A percentile compares a stretch with the other conserved stretches of the same genome.
These are phyloP conservation scores for Cladosporium sp. DNA, from an alignment of 2,329 filamentous ascomycete genomes.

Conservation along the genomic window DNA sequence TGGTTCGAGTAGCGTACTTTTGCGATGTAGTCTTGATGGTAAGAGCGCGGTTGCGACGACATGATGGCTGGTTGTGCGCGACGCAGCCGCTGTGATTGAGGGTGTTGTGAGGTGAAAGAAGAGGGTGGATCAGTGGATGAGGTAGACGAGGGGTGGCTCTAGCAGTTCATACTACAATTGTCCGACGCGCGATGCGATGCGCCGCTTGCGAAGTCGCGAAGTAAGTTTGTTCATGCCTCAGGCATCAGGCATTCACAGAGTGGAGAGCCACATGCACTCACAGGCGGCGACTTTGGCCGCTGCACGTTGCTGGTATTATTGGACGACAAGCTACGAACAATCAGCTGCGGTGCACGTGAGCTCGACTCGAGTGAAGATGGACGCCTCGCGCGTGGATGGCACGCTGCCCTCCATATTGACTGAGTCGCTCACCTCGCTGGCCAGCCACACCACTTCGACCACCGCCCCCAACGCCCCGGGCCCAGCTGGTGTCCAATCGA, in stretches of 20 bases:
- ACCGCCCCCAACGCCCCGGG: background rate
- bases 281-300: background rate
- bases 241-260: background rate
- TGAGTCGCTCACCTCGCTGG: constrained; percentile 15
- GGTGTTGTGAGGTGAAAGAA: background rate
- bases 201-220: constrained; percentile 9
- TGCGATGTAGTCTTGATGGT: constrained; percentile 96
- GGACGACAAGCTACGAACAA: constrained; percentile 10
- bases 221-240: background rate
- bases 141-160: background rate
- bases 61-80: background rate
- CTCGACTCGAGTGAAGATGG: constrained; percentile 12
- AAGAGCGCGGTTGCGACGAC: constrained; percentile 41
- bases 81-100: background rate
- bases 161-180: constrained; percentile 1
- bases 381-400: constrained; percentile 14
- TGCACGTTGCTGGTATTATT: constrained; percentile 19
- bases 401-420: constrained; percentile 9
- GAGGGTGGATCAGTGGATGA: background rate
- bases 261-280: background rate
- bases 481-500: constrained; percentile 20
- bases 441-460: constrained; percentile 2
- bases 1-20: constrained; percentile 95
- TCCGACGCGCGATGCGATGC: constrained; percentile 13
- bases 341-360: constrained; percentile 6